phyloP scores from a whole-genome alignment of 2,329 filamentous ascomycete genomes.

The Cladophialophora carrionii region DNA sequence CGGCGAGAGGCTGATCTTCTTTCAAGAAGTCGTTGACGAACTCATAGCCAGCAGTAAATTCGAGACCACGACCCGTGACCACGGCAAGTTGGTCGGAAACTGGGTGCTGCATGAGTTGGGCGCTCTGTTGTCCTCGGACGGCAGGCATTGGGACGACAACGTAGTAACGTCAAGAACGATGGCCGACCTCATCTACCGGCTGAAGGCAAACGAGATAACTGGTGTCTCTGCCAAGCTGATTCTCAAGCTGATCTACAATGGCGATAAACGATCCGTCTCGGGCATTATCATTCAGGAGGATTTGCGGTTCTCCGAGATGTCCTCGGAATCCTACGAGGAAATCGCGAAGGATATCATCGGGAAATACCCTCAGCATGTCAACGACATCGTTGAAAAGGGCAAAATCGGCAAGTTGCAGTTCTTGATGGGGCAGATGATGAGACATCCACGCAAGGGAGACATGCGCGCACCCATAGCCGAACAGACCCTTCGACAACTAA shows the following conservation, averaged over 20 bases:
- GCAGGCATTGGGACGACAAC: conserved; percentile 48
- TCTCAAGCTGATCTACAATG: conserved; percentile 59
- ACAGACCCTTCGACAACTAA: conserved; percentile 49
- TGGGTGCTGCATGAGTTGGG: conserved; percentile 78
- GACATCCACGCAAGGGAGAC: conserved; percentile 61
- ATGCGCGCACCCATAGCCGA: conserved; percentile 65
- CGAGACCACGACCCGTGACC: conserved; percentile 40
- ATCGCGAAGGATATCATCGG: conserved; percentile 59
- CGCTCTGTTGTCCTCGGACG: conserved; percentile 61
- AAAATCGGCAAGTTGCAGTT: conserved; percentile 69
- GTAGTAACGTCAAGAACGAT: conserved; percentile 49
- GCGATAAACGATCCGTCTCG: conserved; percentile 53
- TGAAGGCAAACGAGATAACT: conserved; percentile 53
- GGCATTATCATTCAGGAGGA: conserved; percentile 62
- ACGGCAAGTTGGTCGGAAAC: conserved; percentile 60
- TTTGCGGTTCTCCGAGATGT: conserved; percentile 59
- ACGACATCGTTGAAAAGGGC: conserved; percentile 61
- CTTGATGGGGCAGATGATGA: conserved; percentile 71
- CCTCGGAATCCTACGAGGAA: conserved; percentile 58
- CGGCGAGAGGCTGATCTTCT: conserved; percentile 80
- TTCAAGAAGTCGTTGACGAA: conserved; percentile 54
- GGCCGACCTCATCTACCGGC: conserved; percentile 51
- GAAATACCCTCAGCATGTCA: conserved; percentile 61
- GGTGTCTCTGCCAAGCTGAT: conserved; percentile 64
- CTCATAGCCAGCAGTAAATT: conserved; percentile 40